Percentiles rank a stretch among this genome's conserved stretches.
Conservation (phyloP, 805 yeast species). For the Grigorovia transvaalensis region DNA sequence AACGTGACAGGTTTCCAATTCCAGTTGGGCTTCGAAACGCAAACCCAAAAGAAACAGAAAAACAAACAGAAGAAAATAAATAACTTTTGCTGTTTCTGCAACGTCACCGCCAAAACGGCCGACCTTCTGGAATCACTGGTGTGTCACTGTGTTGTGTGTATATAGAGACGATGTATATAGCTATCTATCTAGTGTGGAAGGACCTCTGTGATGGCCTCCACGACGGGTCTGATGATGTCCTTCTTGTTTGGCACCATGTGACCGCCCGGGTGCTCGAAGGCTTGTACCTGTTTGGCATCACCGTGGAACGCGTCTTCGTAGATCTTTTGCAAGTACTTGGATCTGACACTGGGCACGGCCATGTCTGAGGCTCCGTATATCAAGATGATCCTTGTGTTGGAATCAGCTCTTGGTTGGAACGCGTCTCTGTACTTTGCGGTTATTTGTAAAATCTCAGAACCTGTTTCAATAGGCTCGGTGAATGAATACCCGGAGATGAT, state of each 20-base stretch:
- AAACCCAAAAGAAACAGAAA: too few relatives aligned
- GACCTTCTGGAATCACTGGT: too few relatives aligned
- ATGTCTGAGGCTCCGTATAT: conserved; percentile 82
- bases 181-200: conserved; percentile 1
- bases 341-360: conserved; percentile 66
- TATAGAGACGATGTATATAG: neutral
- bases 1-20: too few relatives aligned
- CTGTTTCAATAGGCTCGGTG: conserved; percentile 30
- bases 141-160: neutral
- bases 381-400: conserved; percentile 46
- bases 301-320: conserved; percentile 27
- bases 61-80: too few relatives aligned
- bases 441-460: conserved; percentile 26
- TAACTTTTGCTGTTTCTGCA: too few relatives aligned
- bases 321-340: conserved; percentile 46
- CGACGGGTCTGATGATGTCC: conserved; percentile 36
- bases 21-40: too few relatives aligned
- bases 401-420: conserved; percentile 26
- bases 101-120: too few relatives aligned
- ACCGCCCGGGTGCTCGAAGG: conserved; percentile 85
- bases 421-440: conserved; percentile 27
- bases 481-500: conserved; percentile 59
- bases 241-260: conserved; percentile 91
- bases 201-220: conserved; percentile 28
- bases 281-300: conserved; percentile 29